Percentiles rank a stretch among this genome's conserved stretches.
phyloP scores from a whole-genome alignment of 306 rosid species.

The Begonia loranthoides region DNA sequence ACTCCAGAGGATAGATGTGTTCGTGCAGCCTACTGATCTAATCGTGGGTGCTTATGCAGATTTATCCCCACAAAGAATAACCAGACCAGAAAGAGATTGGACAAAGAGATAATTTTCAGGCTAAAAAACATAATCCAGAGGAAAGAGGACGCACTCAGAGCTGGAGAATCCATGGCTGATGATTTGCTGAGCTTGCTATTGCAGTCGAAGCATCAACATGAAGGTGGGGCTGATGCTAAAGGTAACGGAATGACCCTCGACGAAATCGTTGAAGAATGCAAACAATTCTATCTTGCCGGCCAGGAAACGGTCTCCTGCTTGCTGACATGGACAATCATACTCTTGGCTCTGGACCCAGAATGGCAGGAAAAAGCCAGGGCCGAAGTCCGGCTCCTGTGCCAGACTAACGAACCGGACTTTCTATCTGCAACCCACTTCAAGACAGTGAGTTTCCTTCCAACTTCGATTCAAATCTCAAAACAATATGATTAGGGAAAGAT shows the following conservation, averaged over 20 bases:
- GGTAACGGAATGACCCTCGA: neutral
- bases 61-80: too few relatives aligned
- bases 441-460: neutral
- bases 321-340: neutral
- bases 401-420: neutral
- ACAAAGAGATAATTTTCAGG: too few relatives aligned
- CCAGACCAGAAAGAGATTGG: too few relatives aligned
- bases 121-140: too few relatives aligned
- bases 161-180: neutral
- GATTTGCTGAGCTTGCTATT: neutral
- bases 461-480: neutral
- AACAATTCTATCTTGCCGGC: neutral
- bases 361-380: conserved; percentile 1
- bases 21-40: too few relatives aligned
- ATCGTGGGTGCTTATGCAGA: too few relatives aligned
- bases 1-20: too few relatives aligned
- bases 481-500: neutral
- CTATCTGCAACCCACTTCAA: neutral
- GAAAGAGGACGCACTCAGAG: too few relatives aligned
- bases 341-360: neutral
- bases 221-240: neutral
- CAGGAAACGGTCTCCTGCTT: neutral
- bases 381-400: neutral
- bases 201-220: neutral
- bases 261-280: neutral